phyloP scores from a whole-genome alignment of 1,284 basidiomycete genomes.

The Spongiforma sp. region DNA sequence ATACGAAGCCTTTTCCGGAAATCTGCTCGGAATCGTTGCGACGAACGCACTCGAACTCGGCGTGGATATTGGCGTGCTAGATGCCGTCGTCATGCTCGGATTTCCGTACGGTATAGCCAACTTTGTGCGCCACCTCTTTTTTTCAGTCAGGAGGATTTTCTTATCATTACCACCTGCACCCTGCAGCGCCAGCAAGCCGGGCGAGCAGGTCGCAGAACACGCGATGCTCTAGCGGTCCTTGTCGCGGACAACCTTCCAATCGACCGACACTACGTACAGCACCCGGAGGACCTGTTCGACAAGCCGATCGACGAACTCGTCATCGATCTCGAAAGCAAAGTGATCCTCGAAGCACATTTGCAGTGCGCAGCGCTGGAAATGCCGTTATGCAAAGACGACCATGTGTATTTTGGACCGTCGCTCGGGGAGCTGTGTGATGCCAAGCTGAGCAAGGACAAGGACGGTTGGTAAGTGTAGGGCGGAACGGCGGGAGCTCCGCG shows the following conservation, averaged over 20 bases:
- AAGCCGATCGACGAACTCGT: constrained; percentile 66
- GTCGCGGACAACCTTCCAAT: constrained; percentile 76
- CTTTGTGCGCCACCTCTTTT: constrained; percentile 55
- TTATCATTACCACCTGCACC: background rate
- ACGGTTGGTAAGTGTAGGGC: constrained; percentile 64
- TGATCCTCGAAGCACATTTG: constrained; percentile 84
- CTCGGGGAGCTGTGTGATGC: constrained; percentile 62
- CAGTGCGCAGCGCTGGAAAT: constrained; percentile 92
- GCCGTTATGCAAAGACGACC: constrained; percentile 75
- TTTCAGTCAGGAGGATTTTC: background rate
- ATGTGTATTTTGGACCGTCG: constrained; percentile 72
- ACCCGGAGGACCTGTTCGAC: constrained; percentile 76
- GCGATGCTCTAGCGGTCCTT: constrained; percentile 83
- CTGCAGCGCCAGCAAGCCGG: constrained; percentile 86
- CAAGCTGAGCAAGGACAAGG: constrained; percentile 62
- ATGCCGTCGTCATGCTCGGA: constrained; percentile 90
- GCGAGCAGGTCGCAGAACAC: constrained; percentile 82
- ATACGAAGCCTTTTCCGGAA: constrained; percentile 84
- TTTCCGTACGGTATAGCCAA: constrained; percentile 84
- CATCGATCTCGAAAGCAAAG: constrained; percentile 77
- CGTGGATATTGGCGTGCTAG: constrained; percentile 88
- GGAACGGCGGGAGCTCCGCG: background rate
- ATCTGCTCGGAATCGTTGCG: constrained; percentile 85
- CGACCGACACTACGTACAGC: constrained; percentile 79
- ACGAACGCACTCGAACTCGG: constrained; percentile 93